Percentiles rank a stretch among this genome's conserved stretches.
These are phyloP conservation scores for Antitrichia curtipendula DNA, from an alignment of 225 moss, liverwort and hornwort genomes.

Conservation along the genomic window DNA sequence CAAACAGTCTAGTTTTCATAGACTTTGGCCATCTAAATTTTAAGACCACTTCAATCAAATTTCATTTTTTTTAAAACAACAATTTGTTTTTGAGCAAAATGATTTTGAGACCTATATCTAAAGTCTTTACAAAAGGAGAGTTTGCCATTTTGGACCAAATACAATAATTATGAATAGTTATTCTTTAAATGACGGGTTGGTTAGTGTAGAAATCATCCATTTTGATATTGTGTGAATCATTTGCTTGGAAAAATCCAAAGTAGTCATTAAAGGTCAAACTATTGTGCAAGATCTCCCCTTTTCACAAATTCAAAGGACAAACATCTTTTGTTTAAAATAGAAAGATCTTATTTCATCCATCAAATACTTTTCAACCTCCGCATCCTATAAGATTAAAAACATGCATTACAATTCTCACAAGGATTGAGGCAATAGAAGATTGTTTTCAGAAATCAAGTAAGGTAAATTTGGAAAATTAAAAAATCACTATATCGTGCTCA, in stretches of 20 bases:
- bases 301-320: background rate
- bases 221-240: background rate
- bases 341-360: background rate
- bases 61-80: background rate
- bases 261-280: fast-evolving
- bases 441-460: background rate
- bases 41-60: background rate
- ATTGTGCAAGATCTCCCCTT: background rate
- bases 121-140: background rate
- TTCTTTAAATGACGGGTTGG: fast-evolving
- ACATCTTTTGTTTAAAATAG: background rate
- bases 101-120: fast-evolving
- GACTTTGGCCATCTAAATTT: fast-evolving
- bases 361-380: fast-evolving
- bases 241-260: background rate
- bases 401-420: background rate
- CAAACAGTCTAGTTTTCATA: fast-evolving
- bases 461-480: background rate
- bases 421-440: background rate
- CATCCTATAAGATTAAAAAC: too few relatives aligned
- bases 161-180: background rate
- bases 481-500: fast-evolving
- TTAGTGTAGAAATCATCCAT: fast-evolving
- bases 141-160: background rate
- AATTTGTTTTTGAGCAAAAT: background rate